Base-by-base conservation (phyloP, 805 yeast species). In the Candida cerambycidarum region DNA sequence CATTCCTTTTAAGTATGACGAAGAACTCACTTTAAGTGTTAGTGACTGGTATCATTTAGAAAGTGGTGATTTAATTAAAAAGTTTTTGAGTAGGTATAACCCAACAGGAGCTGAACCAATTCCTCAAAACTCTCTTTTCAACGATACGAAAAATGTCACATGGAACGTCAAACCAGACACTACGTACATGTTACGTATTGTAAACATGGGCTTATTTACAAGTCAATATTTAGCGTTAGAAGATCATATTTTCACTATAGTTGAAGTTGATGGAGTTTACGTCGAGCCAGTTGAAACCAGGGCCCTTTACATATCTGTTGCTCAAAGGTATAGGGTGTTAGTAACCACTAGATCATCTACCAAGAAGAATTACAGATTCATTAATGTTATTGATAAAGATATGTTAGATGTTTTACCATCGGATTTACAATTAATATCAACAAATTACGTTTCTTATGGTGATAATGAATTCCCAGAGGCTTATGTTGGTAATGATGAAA, bases 91-190 rank as follows among this genome's bases (percentile, higher is more conserved):
- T 51, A 61, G 82, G 48, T 82, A 74, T 71, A 93, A 93, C 66
- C 99, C 99, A 45, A 88, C 97, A 8, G 99, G 99, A 58, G 97
- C 98, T 33, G 99, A 93, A 69, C 99, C 99, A 39, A 82, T 93
- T 53, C 99, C 99, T 7, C 85, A 86, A 52, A 72, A 76, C 60
- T 65, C 85, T 53, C 75, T 93, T 55, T 72, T 89, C 63, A 92
- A 92, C 69, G 89, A 89, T 59, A 83, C 96, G 10, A 77, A 73
- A 57, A 84, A 85, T 64, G 70, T 77, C 57, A 78, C 90, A n/a
- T 80, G 89, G 85, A 51, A 67, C 7, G 95, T 92, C 43, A 59
- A 86, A 68, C 96, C 98, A 6, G 80, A 81, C 67, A 89, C 80
- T 29, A 90, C 97, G 13, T 93, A 93, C 63, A 68, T 85, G 53